Conservation (phyloP, 2,329 filamentous ascomycete species). For the Ceratocystis huliohia region DNA sequence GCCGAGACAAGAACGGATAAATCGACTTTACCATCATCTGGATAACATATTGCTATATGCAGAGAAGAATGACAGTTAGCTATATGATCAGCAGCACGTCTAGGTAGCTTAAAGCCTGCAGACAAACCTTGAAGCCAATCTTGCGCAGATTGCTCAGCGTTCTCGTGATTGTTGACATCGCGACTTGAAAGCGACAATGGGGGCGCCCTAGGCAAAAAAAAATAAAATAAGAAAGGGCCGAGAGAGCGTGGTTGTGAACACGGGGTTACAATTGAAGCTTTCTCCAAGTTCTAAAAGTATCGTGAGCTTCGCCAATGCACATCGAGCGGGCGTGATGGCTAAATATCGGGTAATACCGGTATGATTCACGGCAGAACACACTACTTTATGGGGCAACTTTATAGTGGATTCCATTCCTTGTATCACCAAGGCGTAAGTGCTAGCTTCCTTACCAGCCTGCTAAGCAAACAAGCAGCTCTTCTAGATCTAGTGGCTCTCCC, state of each 20-base stretch:
- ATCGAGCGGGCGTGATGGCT: neutral
- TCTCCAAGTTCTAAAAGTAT: neutral
- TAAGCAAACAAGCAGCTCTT: neutral
- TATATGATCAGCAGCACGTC: neutral
- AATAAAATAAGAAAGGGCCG: neutral
- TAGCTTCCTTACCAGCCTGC: neutral
- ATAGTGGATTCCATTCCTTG: neutral
- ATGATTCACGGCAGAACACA: neutral
- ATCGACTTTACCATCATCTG: conserved; percentile 66
- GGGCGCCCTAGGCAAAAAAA: neutral
- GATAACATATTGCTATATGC: conserved; percentile 64
- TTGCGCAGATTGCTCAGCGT: conserved; percentile 77
- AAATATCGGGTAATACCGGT: neutral
- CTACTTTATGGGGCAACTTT: neutral
- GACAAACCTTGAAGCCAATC: conserved; percentile 71
- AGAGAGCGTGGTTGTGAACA: neutral
- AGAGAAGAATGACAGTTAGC: conserved; percentile 9
- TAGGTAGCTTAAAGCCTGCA: conserved; percentile 20
- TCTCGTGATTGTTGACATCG: conserved; percentile 83
- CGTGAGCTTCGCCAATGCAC: neutral
- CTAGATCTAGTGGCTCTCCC: neutral
- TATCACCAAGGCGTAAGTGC: neutral
- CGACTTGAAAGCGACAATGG: conserved; percentile 23
- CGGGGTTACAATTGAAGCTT: neutral
- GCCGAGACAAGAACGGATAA: neutral